phyloP scores from a whole-genome alignment of 495 filamentous ascomycete genomes.

The Tuber magnatum region DNA sequence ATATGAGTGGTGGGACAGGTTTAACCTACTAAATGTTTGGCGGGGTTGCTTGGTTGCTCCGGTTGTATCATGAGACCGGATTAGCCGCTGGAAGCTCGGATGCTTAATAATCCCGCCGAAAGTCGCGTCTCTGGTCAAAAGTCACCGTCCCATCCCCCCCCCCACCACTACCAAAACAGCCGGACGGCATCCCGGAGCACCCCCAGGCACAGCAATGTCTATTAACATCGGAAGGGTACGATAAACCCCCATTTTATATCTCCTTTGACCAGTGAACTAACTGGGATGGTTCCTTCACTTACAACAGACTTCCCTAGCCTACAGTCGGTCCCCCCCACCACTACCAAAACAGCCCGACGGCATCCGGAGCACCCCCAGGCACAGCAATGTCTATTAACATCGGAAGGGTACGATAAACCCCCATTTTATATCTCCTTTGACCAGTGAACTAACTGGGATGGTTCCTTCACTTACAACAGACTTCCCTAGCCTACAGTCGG shows the following conservation, averaged over 20 bases:
- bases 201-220: constrained; percentile 49
- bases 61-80: background rate
- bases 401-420: constrained; percentile 51
- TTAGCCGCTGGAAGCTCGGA: background rate
- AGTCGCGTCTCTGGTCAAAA: background rate
- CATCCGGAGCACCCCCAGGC: background rate
- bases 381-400: constrained; percentile 59
- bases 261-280: background rate
- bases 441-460: constrained; percentile 4
- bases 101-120: constrained; percentile 26
- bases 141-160: background rate
- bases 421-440: background rate
- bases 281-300: constrained; percentile 6
- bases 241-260: constrained; percentile 1
- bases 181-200: constrained; percentile 7
- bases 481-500: constrained; percentile 89
- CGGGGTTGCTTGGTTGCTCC: constrained; percentile 1
- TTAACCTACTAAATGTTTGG: too few relatives aligned
- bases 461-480: constrained; percentile 50
- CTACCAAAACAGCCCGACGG: constrained; percentile 13
- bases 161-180: constrained; percentile 6
- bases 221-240: constrained; percentile 61
- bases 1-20: background rate
- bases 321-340: constrained; percentile 78
- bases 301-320: constrained; percentile 82